Base-by-base conservation (phyloP, 2,329 filamentous ascomycete species). In the Trichothecium roseum region DNA sequence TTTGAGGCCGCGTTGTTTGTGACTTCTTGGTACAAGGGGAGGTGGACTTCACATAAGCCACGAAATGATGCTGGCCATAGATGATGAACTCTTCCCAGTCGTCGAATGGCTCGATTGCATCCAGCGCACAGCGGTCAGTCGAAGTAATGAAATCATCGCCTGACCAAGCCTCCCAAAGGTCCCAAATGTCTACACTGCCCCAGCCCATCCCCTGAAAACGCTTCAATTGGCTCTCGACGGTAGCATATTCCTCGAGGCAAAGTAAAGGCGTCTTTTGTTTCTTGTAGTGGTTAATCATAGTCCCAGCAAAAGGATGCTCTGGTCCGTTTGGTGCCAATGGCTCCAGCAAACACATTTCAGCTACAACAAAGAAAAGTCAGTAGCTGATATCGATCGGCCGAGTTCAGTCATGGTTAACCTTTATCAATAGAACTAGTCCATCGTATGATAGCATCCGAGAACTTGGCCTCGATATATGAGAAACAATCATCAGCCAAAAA, bases 81-180 rank as follows among this genome's bases (percentile, higher is more conserved):
- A 94, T 64, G 3, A 82, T 78, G 51, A 95, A 87, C 49, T 95
- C 89, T 56, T 96, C 89, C 86, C 86, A 94, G 57, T 95, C 88
- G 54, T 96, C 89, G 51, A 96, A 95, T 1, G 81, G 77, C 50
- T 95, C 89, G 13, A 87, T 57, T 1, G 61, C 51, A 46, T 94
- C 81, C 12, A 95, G 59, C 9, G 60, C 60, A 26, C 53, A 61
- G 42, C 84, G 72, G 41, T 84, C 69, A 1, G 66, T 57, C 1
- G 68, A 50, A 5, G 64, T 66, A 15, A 94, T 58, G 53, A 88
- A 88, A 3, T 61, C 51, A 12, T 75, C 63, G 44, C 83, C 75
- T 9, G 71, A 75, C 88, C 88, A 95, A 1, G 87, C 64, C 37
- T 86, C 73, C 85, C 88, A 94, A 9, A 95, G 63, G 46, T 79